These are phyloP conservation scores for Nadsonia commutata DNA, from an alignment of 1,139 yeast genomes.

Conservation along the genomic window DNA sequence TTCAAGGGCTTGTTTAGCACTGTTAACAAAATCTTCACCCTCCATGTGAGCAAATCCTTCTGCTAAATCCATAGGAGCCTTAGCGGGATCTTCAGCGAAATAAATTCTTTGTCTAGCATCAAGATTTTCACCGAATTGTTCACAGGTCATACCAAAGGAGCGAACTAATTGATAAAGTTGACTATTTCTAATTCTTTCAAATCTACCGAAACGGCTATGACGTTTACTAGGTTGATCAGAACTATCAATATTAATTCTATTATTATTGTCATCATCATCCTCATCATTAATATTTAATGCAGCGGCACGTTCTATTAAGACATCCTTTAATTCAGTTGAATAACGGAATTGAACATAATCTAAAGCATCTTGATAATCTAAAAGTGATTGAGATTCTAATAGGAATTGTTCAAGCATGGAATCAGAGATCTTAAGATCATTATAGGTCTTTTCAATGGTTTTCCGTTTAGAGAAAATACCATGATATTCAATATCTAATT, in stretches of 20 bases:
- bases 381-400: conserved; percentile 45
- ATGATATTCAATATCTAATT: conserved; percentile 78
- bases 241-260: conserved; percentile 9
- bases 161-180: conserved; percentile 53
- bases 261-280: conserved; percentile 15
- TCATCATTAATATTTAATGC: conserved; percentile 8
- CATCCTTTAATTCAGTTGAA: conserved; percentile 51
- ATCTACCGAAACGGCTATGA: conserved; percentile 58
- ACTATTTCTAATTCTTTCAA: conserved; percentile 62
- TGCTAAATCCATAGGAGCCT: conserved; percentile 51
- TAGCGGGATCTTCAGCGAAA: conserved; percentile 51
- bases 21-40: conserved; percentile 13
- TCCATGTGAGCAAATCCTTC: conserved; percentile 21
- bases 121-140: conserved; percentile 73
- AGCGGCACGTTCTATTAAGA: conserved; percentile 15
- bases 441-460: conserved; percentile 44
- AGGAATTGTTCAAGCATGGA: conserved; percentile 42
- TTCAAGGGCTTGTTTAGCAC: conserved; percentile 42
- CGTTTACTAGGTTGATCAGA: conserved; percentile 28
- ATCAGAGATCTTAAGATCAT: conserved; percentile 43
- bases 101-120: conserved; percentile 58
- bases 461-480: conserved; percentile 66
- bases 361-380: conserved; percentile 75
- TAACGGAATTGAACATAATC: conserved; percentile 75
- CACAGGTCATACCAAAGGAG: conserved; percentile 65